Evolutionary conservation across 2,329 filamentous ascomycete species (phyloP), one percentile per base, ranked within the genome.

Genomic region (Aciculosporium take): DNA sequence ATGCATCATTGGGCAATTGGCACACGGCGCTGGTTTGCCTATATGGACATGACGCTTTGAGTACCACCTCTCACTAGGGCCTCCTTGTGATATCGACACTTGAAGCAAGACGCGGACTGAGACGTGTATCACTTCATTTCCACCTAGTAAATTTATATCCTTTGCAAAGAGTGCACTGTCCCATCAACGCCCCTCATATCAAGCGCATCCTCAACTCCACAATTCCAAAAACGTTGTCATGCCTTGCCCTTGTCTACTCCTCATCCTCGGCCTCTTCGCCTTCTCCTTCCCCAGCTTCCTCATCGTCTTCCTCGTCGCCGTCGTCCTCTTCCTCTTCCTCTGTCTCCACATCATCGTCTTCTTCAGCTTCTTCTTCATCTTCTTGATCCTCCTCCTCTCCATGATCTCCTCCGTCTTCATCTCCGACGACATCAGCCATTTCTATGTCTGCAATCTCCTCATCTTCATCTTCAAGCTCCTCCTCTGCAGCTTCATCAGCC

Each of bases 381-480:
- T 47, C 47, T 5, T 51, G 46, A 34, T 47, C 47, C 1, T 44
- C 48, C 17, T 47, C 50, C 1, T 46, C 43, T 3, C 43, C 49
- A 3, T 47, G 44, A 20, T 44, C 48, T 7, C 41, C 45, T 4
- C 42, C 40, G 1, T 27, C 40, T 5, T 37, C 44, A 17, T 38
- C 49, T 1, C 43, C 50, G 1, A 30, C 50, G 1, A 30, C 44
- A 7, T 47, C 48, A n/a, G 40, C 46, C 9, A 42, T 44, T 21
- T 47, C 46, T 7, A 37, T 45, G 25, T 45, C 46, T 29, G 21
- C 54, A 53, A 4, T 61, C 53, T 2, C 48, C 53, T 51, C 51
- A 4, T 44, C 50, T 6, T 37, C 48, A 4, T 40, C 46, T 1
- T 40, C 49, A n/a, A 45, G 2, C 46, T 24, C 50, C 1, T 47